Evolutionary conservation across 306 rosid species (phyloP).

Genomic region (Trifolium repens): DNA sequence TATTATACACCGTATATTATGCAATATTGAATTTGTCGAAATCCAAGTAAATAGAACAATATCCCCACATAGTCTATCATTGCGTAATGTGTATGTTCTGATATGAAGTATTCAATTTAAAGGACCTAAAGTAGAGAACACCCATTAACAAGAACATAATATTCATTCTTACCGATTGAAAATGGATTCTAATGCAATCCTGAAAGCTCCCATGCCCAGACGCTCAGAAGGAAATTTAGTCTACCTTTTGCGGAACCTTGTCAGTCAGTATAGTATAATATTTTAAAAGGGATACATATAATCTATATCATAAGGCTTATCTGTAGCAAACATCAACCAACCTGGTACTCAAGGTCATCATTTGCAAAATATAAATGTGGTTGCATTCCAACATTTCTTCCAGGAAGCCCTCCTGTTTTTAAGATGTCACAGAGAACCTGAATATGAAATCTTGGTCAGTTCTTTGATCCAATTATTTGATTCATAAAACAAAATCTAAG

Average conservation of each 20-base stretch:
- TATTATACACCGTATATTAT: neutral
- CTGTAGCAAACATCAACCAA: slow-evolving; percentile 46
- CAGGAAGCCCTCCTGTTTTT: slow-evolving; percentile 93
- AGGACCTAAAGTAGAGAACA: slow-evolving; percentile 25
- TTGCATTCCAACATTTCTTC: slow-evolving; percentile 67
- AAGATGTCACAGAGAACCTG: slow-evolving; percentile 93
- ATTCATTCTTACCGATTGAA: slow-evolving; percentile 66
- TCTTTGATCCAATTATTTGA: slow-evolving; percentile 20
- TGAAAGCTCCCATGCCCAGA: slow-evolving; percentile 97
- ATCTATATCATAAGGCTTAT: no score
- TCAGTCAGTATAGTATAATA: slow-evolving; percentile 51
- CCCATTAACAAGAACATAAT: slow-evolving; percentile 20
- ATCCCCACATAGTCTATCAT: neutral
- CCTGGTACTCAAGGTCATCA: slow-evolving; percentile 96
- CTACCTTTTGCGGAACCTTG: slow-evolving; percentile 63
- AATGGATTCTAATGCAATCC: slow-evolving; percentile 88
- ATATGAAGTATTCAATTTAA: neutral
- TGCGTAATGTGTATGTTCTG: neutral
- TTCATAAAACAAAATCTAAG: slow-evolving; percentile 21
- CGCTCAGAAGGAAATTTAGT: slow-evolving; percentile 94
- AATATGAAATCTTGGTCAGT: slow-evolving; percentile 37
- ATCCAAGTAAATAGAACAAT: neutral
- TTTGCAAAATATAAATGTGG: slow-evolving; percentile 79
- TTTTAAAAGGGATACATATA: slow-evolving; percentile 34
- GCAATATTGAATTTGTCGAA: neutral